phyloP scores from a whole-genome alignment of 441 rosid genomes.

The Populus hybrid region DNA sequence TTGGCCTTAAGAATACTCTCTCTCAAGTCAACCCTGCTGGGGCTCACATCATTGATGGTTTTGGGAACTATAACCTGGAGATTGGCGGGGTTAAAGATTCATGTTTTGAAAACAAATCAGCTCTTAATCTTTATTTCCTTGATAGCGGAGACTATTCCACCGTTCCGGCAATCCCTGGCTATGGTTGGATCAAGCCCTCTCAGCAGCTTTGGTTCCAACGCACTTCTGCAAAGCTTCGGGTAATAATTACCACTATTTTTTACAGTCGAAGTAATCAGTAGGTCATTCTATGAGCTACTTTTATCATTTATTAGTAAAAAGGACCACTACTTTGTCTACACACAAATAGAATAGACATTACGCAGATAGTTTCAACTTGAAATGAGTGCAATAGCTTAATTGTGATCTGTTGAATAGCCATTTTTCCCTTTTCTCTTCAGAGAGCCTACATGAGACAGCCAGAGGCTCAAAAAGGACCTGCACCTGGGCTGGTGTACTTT shows the following conservation, averaged over 20 bases:
- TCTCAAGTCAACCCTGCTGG: constrained; percentile 63
- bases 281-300: neutral
- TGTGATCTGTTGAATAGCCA: neutral
- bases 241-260: constrained; percentile 12
- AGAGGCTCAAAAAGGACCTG: constrained; percentile 48
- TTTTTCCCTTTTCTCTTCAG: constrained; percentile 28
- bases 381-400: neutral
- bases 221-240: constrained; percentile 64
- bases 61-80: constrained; percentile 78
- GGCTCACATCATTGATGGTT: constrained; percentile 57
- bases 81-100: constrained; percentile 66
- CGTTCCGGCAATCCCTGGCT: constrained; percentile 51
- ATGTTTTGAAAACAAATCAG: constrained; percentile 58
- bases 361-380: neutral
- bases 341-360: neutral
- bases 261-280: neutral
- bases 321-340: neutral
- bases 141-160: constrained; percentile 75
- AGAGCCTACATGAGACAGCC: constrained; percentile 56
- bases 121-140: constrained; percentile 70
- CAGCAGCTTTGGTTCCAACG: constrained; percentile 73
- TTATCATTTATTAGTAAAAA: neutral
- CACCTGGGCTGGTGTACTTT: constrained; percentile 74
- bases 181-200: constrained; percentile 81
- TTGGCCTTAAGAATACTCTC: constrained; percentile 52